Percentiles rank a stretch among this genome's conserved stretches.
Conservation (phyloP, 2,329 filamentous ascomycete genomes). For the Sordariomycetes sp. region DNA sequence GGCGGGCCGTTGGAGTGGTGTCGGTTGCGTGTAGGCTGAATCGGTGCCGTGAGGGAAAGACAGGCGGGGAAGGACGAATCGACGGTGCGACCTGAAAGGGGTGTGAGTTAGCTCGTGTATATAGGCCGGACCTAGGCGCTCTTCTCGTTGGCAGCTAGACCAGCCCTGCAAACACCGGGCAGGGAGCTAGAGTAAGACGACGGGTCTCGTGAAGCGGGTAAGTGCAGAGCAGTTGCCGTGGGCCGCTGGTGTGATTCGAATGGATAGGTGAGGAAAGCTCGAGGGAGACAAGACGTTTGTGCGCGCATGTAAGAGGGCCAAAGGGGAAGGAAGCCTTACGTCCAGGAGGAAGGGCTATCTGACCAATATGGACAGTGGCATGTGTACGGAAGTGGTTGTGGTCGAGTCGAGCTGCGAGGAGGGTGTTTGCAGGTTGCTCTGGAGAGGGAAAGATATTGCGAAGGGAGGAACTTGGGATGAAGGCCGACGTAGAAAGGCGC, state of each 20-base stretch:
- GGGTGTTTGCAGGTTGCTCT: background rate
- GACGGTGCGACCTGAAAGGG: background rate
- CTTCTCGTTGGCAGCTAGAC: background rate
- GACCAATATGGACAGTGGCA: background rate
- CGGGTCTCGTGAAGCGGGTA: conserved; percentile 5
- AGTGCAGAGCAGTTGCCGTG: conserved; percentile 1
- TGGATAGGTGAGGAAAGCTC: background rate
- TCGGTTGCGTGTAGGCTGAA: background rate
- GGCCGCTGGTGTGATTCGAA: conserved; percentile 3
- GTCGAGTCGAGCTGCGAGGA: background rate
- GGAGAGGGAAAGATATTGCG: background rate
- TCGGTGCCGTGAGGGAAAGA: background rate
- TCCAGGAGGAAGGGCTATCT: background rate
- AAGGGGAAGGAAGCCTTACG: background rate
- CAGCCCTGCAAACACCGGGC: conserved; percentile 1
- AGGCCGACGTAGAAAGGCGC: background rate
- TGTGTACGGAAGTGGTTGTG: background rate
- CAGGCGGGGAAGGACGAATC: background rate
- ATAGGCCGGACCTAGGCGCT: background rate
- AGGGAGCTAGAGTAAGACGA: conserved; percentile 3
- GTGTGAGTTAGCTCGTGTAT: background rate
- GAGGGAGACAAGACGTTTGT: conserved; percentile 1
- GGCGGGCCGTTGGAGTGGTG: background rate
- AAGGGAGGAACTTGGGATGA: background rate
- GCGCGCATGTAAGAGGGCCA: background rate